These are phyloP conservation scores for Bacidia rubella DNA, from an alignment of 495 filamentous ascomycete genomes.

Conservation along the genomic window DNA sequence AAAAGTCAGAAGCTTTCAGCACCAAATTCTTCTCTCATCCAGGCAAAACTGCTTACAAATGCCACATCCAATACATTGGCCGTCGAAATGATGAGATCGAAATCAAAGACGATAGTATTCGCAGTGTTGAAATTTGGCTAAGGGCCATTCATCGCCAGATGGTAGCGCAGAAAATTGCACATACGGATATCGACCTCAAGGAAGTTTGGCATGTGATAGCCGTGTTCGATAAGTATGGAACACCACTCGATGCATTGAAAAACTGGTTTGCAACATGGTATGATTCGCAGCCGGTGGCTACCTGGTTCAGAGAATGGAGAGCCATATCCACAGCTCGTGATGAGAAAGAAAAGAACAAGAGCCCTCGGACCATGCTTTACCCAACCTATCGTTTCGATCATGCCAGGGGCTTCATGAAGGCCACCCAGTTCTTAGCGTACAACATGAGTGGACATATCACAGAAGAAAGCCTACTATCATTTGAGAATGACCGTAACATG, in stretches of 20 bases:
- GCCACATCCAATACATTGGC: neutral
- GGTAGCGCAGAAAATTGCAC: too few relatives aligned
- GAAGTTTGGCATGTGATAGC: constrained; percentile 8
- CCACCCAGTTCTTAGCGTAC: constrained; percentile 4
- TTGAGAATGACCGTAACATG: neutral
- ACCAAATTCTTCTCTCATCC: too few relatives aligned
- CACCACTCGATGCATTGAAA: constrained; percentile 1
- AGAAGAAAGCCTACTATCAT: constrained; percentile 8
- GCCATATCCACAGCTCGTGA: neutral
- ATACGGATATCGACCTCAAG: neutral
- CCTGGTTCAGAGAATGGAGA: neutral
- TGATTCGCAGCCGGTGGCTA: neutral
- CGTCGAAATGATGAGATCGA: neutral
- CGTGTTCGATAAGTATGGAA: constrained; percentile 1
- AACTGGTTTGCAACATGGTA: constrained; percentile 12
- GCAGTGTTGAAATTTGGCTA: constrained; percentile 7
- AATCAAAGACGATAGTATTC: constrained; percentile 1
- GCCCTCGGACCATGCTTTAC: constrained; percentile 2
- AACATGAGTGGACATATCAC: neutral
- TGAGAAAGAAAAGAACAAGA: neutral
- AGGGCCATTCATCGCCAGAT: neutral
- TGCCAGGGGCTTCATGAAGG: constrained; percentile 3
- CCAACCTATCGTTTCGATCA: constrained; percentile 11
- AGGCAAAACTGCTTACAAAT: neutral
- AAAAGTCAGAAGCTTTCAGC: neutral